These are phyloP conservation scores for Solanum megistacrolobum DNA, from an alignment of 257 asterid genomes.

Conservation along the genomic window DNA sequence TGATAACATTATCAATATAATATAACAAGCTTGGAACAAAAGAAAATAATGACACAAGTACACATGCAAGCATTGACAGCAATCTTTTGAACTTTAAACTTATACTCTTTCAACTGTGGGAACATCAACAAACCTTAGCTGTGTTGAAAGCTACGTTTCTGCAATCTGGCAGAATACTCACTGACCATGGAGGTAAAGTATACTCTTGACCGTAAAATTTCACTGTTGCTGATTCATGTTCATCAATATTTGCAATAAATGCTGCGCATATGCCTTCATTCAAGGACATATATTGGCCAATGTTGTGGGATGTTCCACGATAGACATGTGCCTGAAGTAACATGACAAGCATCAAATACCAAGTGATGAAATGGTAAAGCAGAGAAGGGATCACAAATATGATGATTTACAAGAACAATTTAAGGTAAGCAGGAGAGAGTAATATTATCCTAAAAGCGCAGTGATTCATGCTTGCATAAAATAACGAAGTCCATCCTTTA, in stretches of 20 bases:
- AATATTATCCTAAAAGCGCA: not conserved
- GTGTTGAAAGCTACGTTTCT: slow-evolving; percentile 57
- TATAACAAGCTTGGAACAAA: not conserved
- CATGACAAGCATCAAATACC: slow-evolving; percentile 1
- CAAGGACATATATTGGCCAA: slow-evolving; percentile 4
- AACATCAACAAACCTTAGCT: slow-evolving; percentile 50
- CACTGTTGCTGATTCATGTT: slow-evolving; percentile 50
- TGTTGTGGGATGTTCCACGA: slow-evolving; percentile 16
- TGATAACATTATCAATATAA: not conserved
- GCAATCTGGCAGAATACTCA: slow-evolving; percentile 88
- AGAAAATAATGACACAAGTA: not conserved
- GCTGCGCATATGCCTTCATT: slow-evolving; percentile 56
- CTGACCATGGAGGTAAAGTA: slow-evolving; percentile 90
- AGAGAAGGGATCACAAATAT: not conserved
- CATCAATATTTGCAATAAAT: slow-evolving; percentile 90
- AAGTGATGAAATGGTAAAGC: not conserved
- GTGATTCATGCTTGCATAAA: not conserved
- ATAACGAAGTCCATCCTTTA: not conserved
- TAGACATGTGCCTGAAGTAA: slow-evolving; percentile 66
- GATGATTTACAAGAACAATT: not conserved
- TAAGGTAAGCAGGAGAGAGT: not conserved
- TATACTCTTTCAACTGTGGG: not conserved
- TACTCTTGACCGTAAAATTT: slow-evolving; percentile 45
- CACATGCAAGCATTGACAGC: not conserved
- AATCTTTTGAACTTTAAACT: not conserved